A percentile compares a stretch with the other conserved stretches of the same genome.
Conservation (phyloP, 1,284 basidiomycete species). For the Caloboletus inedulis region DNA sequence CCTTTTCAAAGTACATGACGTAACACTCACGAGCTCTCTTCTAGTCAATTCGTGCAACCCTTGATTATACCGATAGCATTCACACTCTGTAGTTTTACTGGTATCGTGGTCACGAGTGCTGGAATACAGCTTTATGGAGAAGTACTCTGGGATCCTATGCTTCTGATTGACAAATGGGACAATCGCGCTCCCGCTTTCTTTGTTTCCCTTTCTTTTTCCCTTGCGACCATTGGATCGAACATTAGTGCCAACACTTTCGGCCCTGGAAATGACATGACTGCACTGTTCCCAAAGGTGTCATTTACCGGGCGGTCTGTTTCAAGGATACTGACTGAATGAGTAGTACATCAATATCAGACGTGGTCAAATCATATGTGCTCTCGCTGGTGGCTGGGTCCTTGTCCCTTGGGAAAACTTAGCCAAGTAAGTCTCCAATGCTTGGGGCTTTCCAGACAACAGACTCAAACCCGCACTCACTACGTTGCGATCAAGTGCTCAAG, state of each 20-base stretch:
- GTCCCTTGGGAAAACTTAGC: conserved; percentile 58
- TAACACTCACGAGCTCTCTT: conserved; percentile 10
- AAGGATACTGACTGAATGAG: too few relatives aligned
- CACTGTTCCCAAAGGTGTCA: conserved; percentile 45
- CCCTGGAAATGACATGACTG: conserved; percentile 66
- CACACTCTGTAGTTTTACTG: conserved; percentile 56
- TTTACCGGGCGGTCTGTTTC: too few relatives aligned
- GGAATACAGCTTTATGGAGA: conserved; percentile 43
- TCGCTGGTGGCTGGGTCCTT: conserved; percentile 57
- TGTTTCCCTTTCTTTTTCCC: conserved; percentile 52
- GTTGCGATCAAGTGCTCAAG: too few relatives aligned
- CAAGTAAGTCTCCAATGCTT: too few relatives aligned
- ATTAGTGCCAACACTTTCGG: conserved; percentile 64
- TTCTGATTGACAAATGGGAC: conserved; percentile 55
- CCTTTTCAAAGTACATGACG: too few relatives aligned
- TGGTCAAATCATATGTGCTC: conserved; percentile 61
- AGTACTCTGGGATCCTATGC: conserved; percentile 40
- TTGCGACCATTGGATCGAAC: conserved; percentile 66
- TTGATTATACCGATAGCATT: conserved; percentile 57
- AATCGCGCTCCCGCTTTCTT: conserved; percentile 71
- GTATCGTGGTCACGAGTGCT: conserved; percentile 54
- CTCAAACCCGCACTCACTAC: too few relatives aligned
- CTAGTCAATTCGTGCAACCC: conserved; percentile 57
- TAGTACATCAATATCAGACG: conserved; percentile 52
- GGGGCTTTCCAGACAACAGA: too few relatives aligned